Percentiles rank a stretch among this genome's conserved stretches.
phyloP scores from a whole-genome alignment of 2,329 filamentous ascomycete species.

The Aspergillus flavus region DNA sequence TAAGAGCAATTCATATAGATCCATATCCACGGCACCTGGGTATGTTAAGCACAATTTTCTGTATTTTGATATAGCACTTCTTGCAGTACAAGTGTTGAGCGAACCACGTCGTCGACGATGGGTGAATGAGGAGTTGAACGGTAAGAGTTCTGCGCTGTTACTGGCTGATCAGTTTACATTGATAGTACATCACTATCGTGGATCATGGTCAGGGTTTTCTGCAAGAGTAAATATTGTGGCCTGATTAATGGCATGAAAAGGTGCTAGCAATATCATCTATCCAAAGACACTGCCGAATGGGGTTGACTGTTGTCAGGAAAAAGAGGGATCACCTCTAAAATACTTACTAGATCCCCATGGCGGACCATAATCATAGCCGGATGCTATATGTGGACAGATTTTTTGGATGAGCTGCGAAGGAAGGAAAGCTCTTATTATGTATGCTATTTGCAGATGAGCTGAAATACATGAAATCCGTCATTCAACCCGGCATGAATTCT shows the following conservation, averaged over 20 bases:
- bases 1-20: no score
- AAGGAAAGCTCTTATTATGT: background rate
- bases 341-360: background rate
- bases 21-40: no score
- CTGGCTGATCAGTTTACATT: background rate
- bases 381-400: background rate
- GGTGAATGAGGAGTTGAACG: no score
- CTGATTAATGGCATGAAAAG: no score
- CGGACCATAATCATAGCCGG: background rate
- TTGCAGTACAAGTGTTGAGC: no score
- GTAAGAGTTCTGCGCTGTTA: background rate
- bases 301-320: no score
- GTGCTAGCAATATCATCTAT: no score
- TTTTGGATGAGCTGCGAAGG: background rate
- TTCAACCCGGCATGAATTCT: background rate
- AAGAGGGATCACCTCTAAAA: background rate
- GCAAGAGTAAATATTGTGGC: background rate
- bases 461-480: background rate
- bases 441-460: background rate
- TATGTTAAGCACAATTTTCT: no score
- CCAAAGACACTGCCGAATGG: no score
- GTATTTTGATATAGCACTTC: no score
- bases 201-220: background rate
- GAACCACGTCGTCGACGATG: no score
- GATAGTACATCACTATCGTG: background rate